Percentiles rank a stretch among this genome's conserved stretches.
Conservation (phyloP, 2,329 filamentous ascomycete genomes). For the Ophiocordyceps australis region DNA sequence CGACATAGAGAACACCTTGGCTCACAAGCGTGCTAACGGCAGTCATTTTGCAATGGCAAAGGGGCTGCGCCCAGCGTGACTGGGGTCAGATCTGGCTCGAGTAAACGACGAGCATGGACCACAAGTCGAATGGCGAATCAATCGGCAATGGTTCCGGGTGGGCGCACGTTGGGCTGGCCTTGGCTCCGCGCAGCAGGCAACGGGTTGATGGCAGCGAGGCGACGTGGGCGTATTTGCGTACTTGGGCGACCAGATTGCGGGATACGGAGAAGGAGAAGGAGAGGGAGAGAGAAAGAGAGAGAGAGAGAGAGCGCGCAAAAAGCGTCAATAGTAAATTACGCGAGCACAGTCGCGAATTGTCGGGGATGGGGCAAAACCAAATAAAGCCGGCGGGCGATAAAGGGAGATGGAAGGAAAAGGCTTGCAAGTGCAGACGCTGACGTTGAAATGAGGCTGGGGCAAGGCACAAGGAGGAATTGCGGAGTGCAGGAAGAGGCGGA, state of each 20-base stretch:
- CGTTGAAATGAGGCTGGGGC: background rate
- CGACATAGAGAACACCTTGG: slow-evolving; percentile 17
- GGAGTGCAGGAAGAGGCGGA: slow-evolving; percentile 5
- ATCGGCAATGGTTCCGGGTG: too few species aligned
- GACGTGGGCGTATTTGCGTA: too few species aligned
- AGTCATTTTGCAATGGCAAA: slow-evolving; percentile 11
- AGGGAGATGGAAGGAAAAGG: background rate
- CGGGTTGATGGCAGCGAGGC: too few species aligned
- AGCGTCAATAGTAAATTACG: too few species aligned
- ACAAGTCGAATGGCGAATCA: too few species aligned
- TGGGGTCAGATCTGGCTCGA: too few species aligned
- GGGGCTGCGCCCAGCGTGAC: too few species aligned
- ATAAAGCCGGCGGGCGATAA: slow-evolving; percentile 2
- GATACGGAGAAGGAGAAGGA: background rate
- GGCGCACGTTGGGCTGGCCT: too few species aligned
- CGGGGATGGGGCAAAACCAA: too few species aligned
- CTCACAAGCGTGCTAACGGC: slow-evolving; percentile 16
- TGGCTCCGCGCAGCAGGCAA: too few species aligned
- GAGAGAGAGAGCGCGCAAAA: background rate
- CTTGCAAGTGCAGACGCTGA: background rate
- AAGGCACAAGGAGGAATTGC: slow-evolving; percentile 3
- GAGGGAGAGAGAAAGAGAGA: background rate
- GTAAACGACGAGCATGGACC: background rate
- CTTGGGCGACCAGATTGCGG: too few species aligned
- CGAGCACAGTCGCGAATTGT: too few species aligned